Base-by-base conservation (phyloP, 2,329 filamentous ascomycete genomes). In the Aspergillus japonicus region DNA sequence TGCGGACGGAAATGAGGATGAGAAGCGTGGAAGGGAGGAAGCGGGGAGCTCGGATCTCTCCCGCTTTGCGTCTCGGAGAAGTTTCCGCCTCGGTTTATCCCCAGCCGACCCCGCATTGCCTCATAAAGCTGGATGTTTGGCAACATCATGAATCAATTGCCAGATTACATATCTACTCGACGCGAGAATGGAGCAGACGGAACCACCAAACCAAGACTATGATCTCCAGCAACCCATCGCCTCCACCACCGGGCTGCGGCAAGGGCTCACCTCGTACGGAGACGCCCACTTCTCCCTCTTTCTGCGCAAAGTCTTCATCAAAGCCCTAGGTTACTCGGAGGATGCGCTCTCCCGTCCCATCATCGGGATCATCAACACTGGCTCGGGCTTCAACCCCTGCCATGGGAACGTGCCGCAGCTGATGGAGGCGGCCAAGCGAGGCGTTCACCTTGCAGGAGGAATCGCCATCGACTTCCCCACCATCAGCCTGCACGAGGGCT, bases 211-310 rank as follows among this genome's bases (percentile, higher is more conserved):
- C 52, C 4, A 54, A 39, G 56, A 59, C 58, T 59, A 63, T n/a
- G 56, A 59, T 52, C 58, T 89, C 21, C 75, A 77, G 21, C 77
- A 71, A 1, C 81, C 85, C 2, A 82, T 89, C 56, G 66, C 74
- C 39, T 75, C 79, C 47, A 72, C 75, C 39, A 72, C 78, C 0
- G 88, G 88, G 4, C 78, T 90, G 31, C 82, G 87, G 5, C 85
- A 87, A 65, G 86, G 85, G 1, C 81, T 91, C 0, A 83, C 87
- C 2, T 85, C 84, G 0, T 91, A 91, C 65, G 89, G 89, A 50
- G 89, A 92, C 65, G 80, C 87, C 7, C 89, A 91, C 73, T 91
- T 91, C 77, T 89, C 87, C 0, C 81, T 91, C 1, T 91, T 91
- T 68, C 80, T 91, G 0, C 83, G 89, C 24, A 91, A 91, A 68